Conservation (phyloP, 2,329 filamentous ascomycete species). For the Fusarium pilosicola region DNA sequence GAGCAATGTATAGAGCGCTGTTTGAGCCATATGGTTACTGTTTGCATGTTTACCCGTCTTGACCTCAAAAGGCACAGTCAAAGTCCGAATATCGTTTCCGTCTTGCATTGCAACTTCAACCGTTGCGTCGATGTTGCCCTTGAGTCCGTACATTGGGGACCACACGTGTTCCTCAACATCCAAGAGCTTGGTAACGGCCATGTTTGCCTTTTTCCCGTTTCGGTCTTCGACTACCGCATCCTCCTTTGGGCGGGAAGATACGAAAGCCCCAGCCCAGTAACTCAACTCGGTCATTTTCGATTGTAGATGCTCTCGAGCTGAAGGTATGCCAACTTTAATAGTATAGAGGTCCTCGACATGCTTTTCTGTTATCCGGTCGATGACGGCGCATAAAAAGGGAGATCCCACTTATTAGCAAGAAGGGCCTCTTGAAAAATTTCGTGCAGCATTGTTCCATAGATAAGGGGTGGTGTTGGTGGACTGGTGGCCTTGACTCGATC, state of each 20-base stretch:
- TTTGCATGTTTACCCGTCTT: constrained; percentile 92
- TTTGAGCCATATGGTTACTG: constrained; percentile 89
- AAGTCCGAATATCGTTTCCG: constrained; percentile 68
- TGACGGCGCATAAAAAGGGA: constrained; percentile 70
- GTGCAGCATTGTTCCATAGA: constrained; percentile 94
- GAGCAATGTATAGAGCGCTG: constrained; percentile 90
- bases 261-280: constrained; percentile 84
- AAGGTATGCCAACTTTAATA: constrained; percentile 77
- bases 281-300: constrained; percentile 85
- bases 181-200: constrained; percentile 92
- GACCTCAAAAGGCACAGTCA: constrained; percentile 93
- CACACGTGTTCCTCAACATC: constrained; percentile 98
- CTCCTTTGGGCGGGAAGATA: constrained; percentile 73
- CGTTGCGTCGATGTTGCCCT: constrained; percentile 97
- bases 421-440: constrained; percentile 95
- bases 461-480: constrained; percentile 79
- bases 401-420: constrained; percentile 83
- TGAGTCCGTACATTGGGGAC: constrained; percentile 97
- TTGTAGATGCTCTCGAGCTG: constrained; percentile 81
- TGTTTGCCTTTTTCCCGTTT: constrained; percentile 77
- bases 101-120: constrained; percentile 87
- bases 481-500: constrained; percentile 93
- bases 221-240: constrained; percentile 82
- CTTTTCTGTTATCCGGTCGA: constrained; percentile 74
- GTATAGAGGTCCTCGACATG: constrained; percentile 92